Evolutionary conservation across 805 yeast species (phyloP), one percentile per base, ranked within the genome.

Genomic region (Myxozyma nipponensis): DNA sequence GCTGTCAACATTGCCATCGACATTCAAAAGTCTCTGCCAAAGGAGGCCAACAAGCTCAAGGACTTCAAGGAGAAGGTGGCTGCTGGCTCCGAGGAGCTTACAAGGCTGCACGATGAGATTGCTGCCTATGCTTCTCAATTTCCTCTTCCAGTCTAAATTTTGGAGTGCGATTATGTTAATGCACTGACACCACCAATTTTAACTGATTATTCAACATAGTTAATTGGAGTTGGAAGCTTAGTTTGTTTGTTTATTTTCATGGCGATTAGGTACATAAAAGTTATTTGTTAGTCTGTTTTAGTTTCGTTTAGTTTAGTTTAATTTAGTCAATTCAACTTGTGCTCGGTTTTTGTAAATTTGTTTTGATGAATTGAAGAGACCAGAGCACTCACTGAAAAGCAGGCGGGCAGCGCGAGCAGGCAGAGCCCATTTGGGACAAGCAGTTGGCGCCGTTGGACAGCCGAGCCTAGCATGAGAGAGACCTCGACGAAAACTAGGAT

Each of bases 21-120:
- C 60, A 57, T 44, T 39, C 98, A 93, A 77, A 72, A 76, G 51
- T 73, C 77, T 58, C 79, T 91, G 66, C 97, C 98, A 67, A 79
- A 79, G 72, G 95, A 86, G 57, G 95, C 96, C 55, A 90, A 90
- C 79, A 89, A 83, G 75, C 82, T 93, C 69, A 91, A 88, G 78
- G 98, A 93, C 72, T 93, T 89, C 82, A 93, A 91, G 78, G 82
- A 83, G 62, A 79, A 79, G 68, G 81, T 88, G 59, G 77, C 79
- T 63, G 77, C 78, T 57, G 88, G 86, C 58, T 79, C 83, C 57
- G 85, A 79, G 15, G 86, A 82, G 67, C 76, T 90, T 63, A 69
- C 73, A 53, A 72, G 73, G 40, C 75, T 85, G 64, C 88, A 86
- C 73, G 71, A 74, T 47, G 97, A 93, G 75, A 82, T 93, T 62